Base-by-base conservation (phyloP, 2,329 filamentous ascomycete genomes). In the Calonectria fujianensis region DNA sequence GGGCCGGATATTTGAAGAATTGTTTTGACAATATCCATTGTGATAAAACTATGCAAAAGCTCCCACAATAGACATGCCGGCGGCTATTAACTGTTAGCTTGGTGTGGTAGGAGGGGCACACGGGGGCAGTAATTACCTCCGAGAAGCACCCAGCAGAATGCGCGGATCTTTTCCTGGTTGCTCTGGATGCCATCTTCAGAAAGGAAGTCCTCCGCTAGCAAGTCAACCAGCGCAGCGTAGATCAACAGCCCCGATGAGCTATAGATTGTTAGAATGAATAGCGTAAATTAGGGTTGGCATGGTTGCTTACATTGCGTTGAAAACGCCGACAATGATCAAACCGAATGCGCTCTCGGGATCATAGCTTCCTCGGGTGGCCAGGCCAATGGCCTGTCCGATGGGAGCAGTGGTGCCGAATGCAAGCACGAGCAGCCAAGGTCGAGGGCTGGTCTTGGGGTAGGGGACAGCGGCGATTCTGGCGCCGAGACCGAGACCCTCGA, bases 401-500 rank as follows among this genome's bases (percentile, higher is more conserved):
- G 92, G 92, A 0, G 91, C 91, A 0, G 92, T 93, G 11, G 89
- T 90, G 20, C 91, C 92, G 76, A 93, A 93, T 18, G 91, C 91
- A 16, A 91, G 78, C 2, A 93, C 91, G 20, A 93, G 85, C 0
- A 91, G 73, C 91, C 91, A 93, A 0, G 92, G 92, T 32, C 90
- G 89, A 76, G 87, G 82, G 80, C 90, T 92, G 32, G 85, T 86
- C 74, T 88, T 88, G 20, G 89, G 88, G 75, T 92, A 93, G 1
- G 91, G 88, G 7, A 94, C 91, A 24, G 90, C 91, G 27, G 93
- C 93, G 78, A 95, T 95, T 74, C 93, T 92, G 1, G 92, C 92
- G 27, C 93, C 93, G 0, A 95, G 89, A 52, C 93, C 93, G 5
- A 95, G 90, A 73, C 93, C 93, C 80, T 89, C 91, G 74, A 94